Conservation (phyloP, 164 flowering plant species). For the Litsea cubeba region DNA sequence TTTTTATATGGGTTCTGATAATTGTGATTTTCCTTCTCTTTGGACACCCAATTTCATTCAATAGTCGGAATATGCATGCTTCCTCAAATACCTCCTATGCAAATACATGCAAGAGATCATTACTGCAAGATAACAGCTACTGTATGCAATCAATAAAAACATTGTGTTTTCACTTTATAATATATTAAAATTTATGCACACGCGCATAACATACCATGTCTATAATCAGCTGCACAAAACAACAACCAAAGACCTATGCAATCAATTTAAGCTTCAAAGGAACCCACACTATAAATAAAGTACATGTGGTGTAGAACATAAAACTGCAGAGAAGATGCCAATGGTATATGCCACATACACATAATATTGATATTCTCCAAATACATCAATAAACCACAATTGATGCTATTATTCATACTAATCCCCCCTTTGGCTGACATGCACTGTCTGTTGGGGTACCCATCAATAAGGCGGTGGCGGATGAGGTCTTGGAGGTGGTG, state of each 20-base stretch:
- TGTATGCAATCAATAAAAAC: no score
- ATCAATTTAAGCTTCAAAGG: background rate
- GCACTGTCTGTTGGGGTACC: slow-evolving; percentile 22
- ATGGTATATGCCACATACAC: background rate
- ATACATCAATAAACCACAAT: background rate
- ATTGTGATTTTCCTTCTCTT: no score
- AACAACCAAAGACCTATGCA: background rate
- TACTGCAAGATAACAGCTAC: no score
- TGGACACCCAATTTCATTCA: no score
- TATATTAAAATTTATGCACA: no score
- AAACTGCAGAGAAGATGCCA: no score
- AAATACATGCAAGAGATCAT: no score
- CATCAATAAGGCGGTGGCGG: slow-evolving; percentile 9
- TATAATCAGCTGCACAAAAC: background rate
- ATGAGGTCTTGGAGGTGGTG: slow-evolving; percentile 1
- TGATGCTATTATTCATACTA: background rate
- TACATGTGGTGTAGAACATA: background rate
- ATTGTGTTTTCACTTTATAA: no score
- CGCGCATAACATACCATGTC: background rate
- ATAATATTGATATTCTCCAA: background rate
- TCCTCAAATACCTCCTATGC: no score
- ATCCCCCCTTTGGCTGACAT: slow-evolving; percentile 13
- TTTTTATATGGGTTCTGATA: no score
- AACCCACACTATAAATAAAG: background rate
- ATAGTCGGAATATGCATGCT: no score